These are phyloP conservation scores for Dactylellina sp. DNA, from an alignment of 2,329 filamentous ascomycete genomes.

Conservation along the genomic window DNA sequence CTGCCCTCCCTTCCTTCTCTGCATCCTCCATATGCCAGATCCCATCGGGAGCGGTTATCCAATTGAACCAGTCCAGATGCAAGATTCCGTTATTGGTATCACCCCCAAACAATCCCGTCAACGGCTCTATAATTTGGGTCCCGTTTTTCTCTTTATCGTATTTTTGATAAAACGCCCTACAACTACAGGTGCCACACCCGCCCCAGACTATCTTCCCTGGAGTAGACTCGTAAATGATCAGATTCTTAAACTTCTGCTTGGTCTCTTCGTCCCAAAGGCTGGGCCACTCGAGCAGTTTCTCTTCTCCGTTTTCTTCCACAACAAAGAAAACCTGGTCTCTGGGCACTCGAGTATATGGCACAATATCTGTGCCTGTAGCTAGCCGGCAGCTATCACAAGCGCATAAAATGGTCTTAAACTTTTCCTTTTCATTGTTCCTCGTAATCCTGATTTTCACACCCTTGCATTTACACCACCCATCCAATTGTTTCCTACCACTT, in stretches of 20 bases:
- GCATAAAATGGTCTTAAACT: slow-evolving; percentile 23
- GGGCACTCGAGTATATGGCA: slow-evolving; percentile 23
- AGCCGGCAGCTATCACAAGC: slow-evolving; percentile 41
- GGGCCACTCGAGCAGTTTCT: slow-evolving; percentile 31
- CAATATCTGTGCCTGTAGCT: slow-evolving; percentile 30
- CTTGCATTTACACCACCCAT: slow-evolving; percentile 43
- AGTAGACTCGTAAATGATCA: slow-evolving; percentile 32
- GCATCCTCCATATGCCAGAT: slow-evolving; percentile 20
- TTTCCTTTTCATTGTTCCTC: slow-evolving; percentile 24
- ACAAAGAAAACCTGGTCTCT: slow-evolving; percentile 27
- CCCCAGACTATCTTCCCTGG: slow-evolving; percentile 32
- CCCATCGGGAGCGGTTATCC: slow-evolving; percentile 4
- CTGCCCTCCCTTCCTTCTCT: slow-evolving; percentile 33
- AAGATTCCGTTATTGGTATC: slow-evolving; percentile 33
- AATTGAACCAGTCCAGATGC: slow-evolving; percentile 44
- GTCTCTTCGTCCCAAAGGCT: slow-evolving; percentile 27
- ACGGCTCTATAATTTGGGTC: slow-evolving; percentile 20
- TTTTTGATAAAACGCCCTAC: slow-evolving; percentile 30
- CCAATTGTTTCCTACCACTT: slow-evolving; percentile 29
- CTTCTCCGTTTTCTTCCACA: neutral
- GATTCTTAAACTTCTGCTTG: slow-evolving; percentile 20
- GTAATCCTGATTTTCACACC: slow-evolving; percentile 24
- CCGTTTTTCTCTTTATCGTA: slow-evolving; percentile 25
- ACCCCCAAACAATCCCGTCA: slow-evolving; percentile 28
- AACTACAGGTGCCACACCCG: slow-evolving; percentile 38